phyloP scores from a whole-genome alignment of 1,284 basidiomycete genomes.

The Apiotrichum siamense region DNA sequence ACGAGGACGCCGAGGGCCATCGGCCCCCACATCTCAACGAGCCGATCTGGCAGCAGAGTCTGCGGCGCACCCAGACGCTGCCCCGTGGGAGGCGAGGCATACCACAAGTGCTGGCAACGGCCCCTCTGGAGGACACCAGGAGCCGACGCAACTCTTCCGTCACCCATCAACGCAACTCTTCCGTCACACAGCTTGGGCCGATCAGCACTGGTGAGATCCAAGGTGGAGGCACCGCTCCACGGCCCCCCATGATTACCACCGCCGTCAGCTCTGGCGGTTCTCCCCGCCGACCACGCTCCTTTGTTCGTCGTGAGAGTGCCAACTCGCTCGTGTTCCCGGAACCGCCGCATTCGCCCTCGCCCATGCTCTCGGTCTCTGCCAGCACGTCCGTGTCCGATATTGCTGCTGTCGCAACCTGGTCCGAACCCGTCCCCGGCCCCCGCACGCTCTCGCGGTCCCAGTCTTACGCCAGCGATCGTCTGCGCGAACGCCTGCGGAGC shows the following conservation, averaged over 20 bases:
- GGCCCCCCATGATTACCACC: no score
- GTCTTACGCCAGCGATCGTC: constrained; percentile 2
- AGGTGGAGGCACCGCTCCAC: no score
- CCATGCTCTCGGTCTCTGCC: constrained; percentile 1
- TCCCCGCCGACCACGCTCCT: background rate
- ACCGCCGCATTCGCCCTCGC: background rate
- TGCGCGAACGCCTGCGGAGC: constrained; percentile 13
- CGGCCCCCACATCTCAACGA: background rate
- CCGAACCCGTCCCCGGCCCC: constrained; percentile 7
- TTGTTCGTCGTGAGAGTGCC: background rate
- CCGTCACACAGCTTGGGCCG: no score
- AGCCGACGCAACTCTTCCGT: background rate
- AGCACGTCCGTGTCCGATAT: constrained; percentile 15
- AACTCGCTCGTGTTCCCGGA: background rate
- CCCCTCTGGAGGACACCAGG: background rate
- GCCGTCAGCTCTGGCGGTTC: no score
- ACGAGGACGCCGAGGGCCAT: background rate
- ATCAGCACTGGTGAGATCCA: no score
- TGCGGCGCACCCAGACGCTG: background rate
- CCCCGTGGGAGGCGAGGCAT: background rate
- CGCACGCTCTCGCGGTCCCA: background rate
- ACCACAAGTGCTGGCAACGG: background rate
- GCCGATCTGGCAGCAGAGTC: background rate
- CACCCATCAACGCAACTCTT: background rate
- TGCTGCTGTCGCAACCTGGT: constrained; percentile 12